Conservation (phyloP, 78 protist genomes). For the Chrysochromulina tobinii region DNA sequence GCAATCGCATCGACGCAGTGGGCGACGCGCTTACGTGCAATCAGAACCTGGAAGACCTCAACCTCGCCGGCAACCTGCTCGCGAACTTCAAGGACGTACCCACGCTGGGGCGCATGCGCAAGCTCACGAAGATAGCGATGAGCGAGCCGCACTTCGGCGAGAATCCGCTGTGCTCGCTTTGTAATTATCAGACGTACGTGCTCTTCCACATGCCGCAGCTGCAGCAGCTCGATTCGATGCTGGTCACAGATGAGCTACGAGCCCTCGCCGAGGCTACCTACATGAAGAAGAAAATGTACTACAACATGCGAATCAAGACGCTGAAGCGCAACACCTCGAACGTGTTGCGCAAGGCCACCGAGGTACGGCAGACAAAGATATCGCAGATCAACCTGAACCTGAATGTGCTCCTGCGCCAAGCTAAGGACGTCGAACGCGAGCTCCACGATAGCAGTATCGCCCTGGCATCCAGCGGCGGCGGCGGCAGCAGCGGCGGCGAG, state of each 20-base stretch:
- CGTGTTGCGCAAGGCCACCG: constrained; percentile 12
- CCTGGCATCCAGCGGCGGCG: not conserved
- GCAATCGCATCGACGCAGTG: not conserved
- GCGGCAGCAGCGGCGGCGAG: not conserved
- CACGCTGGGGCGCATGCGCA: constrained; percentile 29
- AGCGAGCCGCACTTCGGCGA: constrained; percentile 63
- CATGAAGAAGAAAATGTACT: constrained; percentile 69
- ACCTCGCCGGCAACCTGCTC: constrained; percentile 54
- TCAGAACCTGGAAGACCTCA: constrained; percentile 35
- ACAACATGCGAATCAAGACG: constrained; percentile 80
- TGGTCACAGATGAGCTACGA: constrained; percentile 49
- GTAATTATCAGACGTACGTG: constrained; percentile 64
- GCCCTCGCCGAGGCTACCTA: constrained; percentile 69
- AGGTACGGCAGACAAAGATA: not conserved
- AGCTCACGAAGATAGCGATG: constrained; percentile 19
- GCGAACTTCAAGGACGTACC: constrained; percentile 64
- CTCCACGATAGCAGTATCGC: not conserved
- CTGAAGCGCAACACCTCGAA: constrained; percentile 60
- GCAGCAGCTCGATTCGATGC: not conserved
- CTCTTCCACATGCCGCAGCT: constrained; percentile 55
- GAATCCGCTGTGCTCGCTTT: constrained; percentile 66
- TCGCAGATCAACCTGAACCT: constrained; percentile 21
- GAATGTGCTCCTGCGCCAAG: constrained; percentile 41
- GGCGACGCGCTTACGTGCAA: constrained; percentile 7
- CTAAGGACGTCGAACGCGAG: constrained; percentile 42